Evolutionary conservation across 768 basidiomycete genomes (phyloP).

Genomic region (Gautieria morchelliformis): DNA sequence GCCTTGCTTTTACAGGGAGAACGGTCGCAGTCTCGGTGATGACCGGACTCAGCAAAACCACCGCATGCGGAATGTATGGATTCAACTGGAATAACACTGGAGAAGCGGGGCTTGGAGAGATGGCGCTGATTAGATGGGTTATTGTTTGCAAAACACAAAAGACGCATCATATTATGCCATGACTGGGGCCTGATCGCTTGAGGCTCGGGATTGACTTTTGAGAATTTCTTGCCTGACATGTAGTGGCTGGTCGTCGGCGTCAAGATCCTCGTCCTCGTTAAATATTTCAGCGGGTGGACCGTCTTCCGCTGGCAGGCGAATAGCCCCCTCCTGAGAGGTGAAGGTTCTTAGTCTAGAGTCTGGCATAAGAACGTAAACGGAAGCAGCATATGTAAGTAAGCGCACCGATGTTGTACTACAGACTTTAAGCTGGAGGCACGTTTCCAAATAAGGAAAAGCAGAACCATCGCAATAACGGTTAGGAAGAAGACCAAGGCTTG

Average conservation of each 20-base stretch:
- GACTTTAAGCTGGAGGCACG: background rate
- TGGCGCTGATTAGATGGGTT: too few relatives aligned
- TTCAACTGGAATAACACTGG: too few relatives aligned
- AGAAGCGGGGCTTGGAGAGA: too few relatives aligned
- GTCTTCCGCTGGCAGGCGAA: background rate
- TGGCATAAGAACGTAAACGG: background rate
- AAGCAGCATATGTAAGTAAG: background rate
- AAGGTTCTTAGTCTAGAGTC: background rate
- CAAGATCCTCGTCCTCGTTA: conserved; percentile 1
- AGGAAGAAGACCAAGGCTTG: background rate
- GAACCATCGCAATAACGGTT: background rate
- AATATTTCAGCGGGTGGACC: conserved; percentile 1
- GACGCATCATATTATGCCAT: too few relatives aligned
- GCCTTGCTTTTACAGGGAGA: too few relatives aligned
- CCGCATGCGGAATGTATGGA: too few relatives aligned
- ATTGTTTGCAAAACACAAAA: too few relatives aligned
- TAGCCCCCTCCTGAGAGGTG: background rate
- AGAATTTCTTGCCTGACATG: background rate
- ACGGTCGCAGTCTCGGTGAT: too few relatives aligned
- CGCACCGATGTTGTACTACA: conserved; percentile 2
- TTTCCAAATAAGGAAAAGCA: background rate
- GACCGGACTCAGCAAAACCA: background rate
- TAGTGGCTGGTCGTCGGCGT: background rate
- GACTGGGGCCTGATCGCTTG: too few relatives aligned
- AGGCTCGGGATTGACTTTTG: too few relatives aligned